Conservation (phyloP, 2,329 filamentous ascomycete species). For the Septoria linicola region DNA sequence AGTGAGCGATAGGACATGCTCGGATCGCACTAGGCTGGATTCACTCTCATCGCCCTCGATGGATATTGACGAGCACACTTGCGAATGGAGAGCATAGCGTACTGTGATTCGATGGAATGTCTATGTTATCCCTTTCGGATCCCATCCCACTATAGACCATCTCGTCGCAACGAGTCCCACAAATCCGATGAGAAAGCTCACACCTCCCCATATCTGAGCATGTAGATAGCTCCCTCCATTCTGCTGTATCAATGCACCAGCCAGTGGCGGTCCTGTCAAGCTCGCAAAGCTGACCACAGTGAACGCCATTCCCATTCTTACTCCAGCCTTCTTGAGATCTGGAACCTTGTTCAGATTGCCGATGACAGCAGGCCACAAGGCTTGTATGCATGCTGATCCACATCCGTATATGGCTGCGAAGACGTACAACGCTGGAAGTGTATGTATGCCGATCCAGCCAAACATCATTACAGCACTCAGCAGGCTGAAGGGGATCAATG, state of each 20-base stretch:
- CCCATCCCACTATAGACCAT: conserved; percentile 33
- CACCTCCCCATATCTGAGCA: conserved; percentile 49
- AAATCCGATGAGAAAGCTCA: conserved; percentile 32
- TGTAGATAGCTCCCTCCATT: conserved; percentile 44
- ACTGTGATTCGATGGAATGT: too few species aligned
- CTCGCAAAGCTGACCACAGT: conserved; percentile 46
- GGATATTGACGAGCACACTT: too few species aligned
- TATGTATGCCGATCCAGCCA: conserved; percentile 56
- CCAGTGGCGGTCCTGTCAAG: conserved; percentile 49
- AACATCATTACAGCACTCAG: conserved; percentile 52
- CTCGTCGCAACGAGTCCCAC: conserved; percentile 32
- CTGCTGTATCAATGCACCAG: conserved; percentile 47
- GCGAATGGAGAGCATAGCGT: too few species aligned
- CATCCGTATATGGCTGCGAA: conserved; percentile 50
- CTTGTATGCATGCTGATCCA: conserved; percentile 47
- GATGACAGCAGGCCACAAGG: conserved; percentile 47
- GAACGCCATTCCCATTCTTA: conserved; percentile 51
- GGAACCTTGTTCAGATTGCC: conserved; percentile 42
- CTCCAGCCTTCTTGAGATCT: conserved; percentile 49
- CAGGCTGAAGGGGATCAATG: conserved; percentile 53
- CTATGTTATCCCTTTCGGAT: conserved; percentile 31
- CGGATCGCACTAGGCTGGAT: too few species aligned
- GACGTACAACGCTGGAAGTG: conserved; percentile 40
- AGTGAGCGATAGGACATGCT: neutral
- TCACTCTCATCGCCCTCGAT: too few species aligned